Evolutionary conservation across 2,329 filamentous ascomycete species (phyloP).

Genomic region (Teratosphaeria pseudoeucalypti): DNA sequence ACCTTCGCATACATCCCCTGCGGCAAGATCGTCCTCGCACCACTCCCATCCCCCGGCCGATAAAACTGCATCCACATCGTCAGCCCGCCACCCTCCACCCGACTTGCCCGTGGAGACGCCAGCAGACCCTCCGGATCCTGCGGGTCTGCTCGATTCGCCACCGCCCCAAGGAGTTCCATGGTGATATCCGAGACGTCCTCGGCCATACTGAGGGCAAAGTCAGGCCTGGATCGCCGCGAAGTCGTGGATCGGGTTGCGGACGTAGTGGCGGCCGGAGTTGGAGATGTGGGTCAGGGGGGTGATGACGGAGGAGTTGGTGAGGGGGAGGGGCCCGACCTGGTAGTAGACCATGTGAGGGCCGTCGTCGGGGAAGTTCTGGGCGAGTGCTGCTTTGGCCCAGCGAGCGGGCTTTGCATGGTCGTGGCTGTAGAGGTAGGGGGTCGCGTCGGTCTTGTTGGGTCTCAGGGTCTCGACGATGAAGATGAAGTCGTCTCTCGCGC

Average conservation of each 20-base stretch:
- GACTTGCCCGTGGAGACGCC: constrained; percentile 31
- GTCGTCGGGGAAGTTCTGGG: constrained; percentile 28
- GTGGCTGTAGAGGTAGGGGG: constrained; percentile 34
- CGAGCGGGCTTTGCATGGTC: constrained; percentile 24
- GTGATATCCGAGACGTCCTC: constrained; percentile 33
- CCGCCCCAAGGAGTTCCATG: constrained; percentile 35
- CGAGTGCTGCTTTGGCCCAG: constrained; percentile 38
- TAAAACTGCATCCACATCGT: constrained; percentile 41
- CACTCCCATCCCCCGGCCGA: constrained; percentile 30
- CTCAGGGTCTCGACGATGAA: constrained; percentile 29
- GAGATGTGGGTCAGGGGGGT: constrained; percentile 35
- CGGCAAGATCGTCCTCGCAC: constrained; percentile 36
- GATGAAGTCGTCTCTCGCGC: constrained; percentile 17
- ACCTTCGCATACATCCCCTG: constrained; percentile 34
- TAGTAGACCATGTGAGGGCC: constrained; percentile 34
- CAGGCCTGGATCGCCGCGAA: constrained; percentile 15
- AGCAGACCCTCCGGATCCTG: constrained; percentile 27
- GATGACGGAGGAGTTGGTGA: constrained; percentile 29
- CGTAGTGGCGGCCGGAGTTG: constrained; percentile 29
- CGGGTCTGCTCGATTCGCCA: constrained; percentile 27
- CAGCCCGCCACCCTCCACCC: constrained; percentile 33
- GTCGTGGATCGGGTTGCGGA: constrained; percentile 20
- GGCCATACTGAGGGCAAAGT: constrained; percentile 19
- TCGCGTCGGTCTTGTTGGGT: constrained; percentile 42
- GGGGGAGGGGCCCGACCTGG: constrained; percentile 41